Base-by-base conservation (phyloP, 176 grass and related monocot genomes). In the Phragmites australis region DNA sequence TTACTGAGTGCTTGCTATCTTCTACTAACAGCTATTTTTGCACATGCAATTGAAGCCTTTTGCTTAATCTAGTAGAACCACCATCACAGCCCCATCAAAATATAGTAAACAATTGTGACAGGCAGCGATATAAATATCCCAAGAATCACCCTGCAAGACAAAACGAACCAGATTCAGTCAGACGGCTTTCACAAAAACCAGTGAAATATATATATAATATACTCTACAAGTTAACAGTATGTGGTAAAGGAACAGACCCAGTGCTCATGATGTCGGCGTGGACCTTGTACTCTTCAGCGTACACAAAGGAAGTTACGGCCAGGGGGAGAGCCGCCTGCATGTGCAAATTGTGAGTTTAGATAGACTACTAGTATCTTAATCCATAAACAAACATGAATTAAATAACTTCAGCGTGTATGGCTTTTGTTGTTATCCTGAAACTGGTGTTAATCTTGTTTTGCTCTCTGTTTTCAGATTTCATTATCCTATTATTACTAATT, bases 261-360 rank as follows among this genome's bases (percentile, higher is more conserved):
- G 94, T 94, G 83, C 94, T 97, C 94, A 97, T 97, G 85, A 97
- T 91, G 66, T 97, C 92, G 17, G 94, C 73, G 55, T 97, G 92
- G 25, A 94, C 80, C 62, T 90, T 89, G 59, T 97, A 97, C 60
- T 97, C 95, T 70, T 94, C 88, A 7, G 90, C 92, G 51, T 97
- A 97, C 80, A 97, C 95, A 47, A 97, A 97, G 34, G 90, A 94
- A 66, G 86, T 85, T 22, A 97, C 95, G 3, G 88, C 86, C 27
- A 94, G 86, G 9, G 92, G 95, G 1, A 97, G 85, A 77, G 94
- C 94, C 60, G 94, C 89, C 91, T 92, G 72, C 73, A 65, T 62
- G 76, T 9, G 19, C 57, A 80, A 62, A 30, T 60, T 41, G 31
- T 78, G 78, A 30, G 27, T 9, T 61, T 0, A 73, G 55, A 53